Percentiles rank a stretch among this genome's conserved stretches.
Evolutionary conservation across 169 alveolate species (phyloP).

Genomic region (Theileria sp.): DNA sequence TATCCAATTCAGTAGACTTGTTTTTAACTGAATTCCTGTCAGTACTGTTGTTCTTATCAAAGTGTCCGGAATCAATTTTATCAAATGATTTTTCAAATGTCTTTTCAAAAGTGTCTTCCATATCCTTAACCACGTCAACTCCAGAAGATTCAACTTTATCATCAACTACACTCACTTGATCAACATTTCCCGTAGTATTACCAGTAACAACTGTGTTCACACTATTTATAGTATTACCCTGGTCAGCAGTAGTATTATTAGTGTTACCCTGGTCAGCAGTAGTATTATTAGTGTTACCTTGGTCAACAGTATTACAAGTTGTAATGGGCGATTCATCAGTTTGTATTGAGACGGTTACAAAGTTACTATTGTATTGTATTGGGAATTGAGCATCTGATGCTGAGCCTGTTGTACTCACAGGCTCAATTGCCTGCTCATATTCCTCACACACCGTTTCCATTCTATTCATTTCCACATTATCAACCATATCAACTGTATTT

Average conservation of each 20-base stretch:
- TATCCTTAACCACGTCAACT: not conserved
- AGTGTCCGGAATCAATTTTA: not conserved
- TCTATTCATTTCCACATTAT: not conserved
- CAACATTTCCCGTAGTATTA: not conserved
- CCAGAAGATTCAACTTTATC: too few relatives aligned
- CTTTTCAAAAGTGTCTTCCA: not conserved
- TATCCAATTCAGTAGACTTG: not conserved
- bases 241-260: not conserved
- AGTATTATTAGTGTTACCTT: not conserved
- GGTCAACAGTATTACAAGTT: not conserved
- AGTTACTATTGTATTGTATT: not conserved
- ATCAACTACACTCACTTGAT: too few relatives aligned
- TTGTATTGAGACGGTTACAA: not conserved
- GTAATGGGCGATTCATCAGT: not conserved
- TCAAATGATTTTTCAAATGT: not conserved
- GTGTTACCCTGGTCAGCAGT: not conserved
- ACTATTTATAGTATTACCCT: not conserved
- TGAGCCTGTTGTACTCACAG: constrained; percentile 7
- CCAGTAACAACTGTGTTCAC: not conserved
- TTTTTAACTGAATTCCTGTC: too few relatives aligned
- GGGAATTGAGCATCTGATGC: not conserved
- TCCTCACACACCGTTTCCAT: not conserved
- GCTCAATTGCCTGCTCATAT: not conserved
- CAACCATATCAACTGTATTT: not conserved
- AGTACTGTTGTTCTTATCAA: not conserved